Evolutionary conservation across 73 alveolate species (phyloP), one percentile per base, ranked within the genome.

Genomic region (Tetrahymena thermophila): DNA sequence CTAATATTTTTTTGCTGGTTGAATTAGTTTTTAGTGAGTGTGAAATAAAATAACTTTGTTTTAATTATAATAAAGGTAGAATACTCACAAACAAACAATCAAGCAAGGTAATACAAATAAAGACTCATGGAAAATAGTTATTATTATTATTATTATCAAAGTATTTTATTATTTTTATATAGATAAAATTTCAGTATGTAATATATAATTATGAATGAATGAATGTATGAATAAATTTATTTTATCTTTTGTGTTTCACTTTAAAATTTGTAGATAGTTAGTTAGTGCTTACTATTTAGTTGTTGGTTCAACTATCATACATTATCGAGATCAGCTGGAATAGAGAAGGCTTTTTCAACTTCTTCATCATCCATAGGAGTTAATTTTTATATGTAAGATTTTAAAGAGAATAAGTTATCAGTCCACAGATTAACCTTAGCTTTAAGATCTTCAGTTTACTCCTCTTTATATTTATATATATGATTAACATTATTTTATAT

Each of bases 331-430:
- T 71, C 89, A 25, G 89, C 89, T 19, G 89, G 89, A 25, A 71
- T 71, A 28, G 89, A 71, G 89, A 71, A 71, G 37, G 89, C 89
- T 8, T 71, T 71, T 71, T 71, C 89, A n/a, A 71, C 89, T 71
- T 71, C 89, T 71, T 71, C 89, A 71, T 71, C 89, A 71, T 71
- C 42, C 89, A 71, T 71, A n/a, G 89, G 89, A 71, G 89, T 71
- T 31, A 71, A 71, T 71, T 71, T 71, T 71, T 71, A 71, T 28
- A 71, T 71, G 37, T 71, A 71, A 10, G 89, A 71, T 71, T 71
- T 71, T 31, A 71, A 71, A 10, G 89, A 71, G 89, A 71, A 71
- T 31, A 71, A 71, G 42, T 71, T 71, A 71, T 71, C 89, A 71
- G 89, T 71, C 89, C 89, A 71, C 37, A 71, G n/a, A 31, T 71